Conservation (phyloP, 352 stramenopile species). For the Phytopythium chamaehyphon region DNA sequence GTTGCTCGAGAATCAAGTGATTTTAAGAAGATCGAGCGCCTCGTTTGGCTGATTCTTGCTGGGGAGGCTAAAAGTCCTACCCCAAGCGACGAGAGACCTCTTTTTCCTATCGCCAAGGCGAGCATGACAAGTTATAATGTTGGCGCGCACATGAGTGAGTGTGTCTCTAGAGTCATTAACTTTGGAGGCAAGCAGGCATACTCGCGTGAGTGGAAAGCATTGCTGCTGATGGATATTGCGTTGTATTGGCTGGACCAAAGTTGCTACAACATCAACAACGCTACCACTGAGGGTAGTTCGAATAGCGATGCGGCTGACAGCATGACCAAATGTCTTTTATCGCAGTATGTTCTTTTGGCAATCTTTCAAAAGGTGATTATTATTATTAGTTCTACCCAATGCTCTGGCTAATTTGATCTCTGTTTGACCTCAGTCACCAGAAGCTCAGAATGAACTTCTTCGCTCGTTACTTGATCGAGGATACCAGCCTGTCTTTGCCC, state of each 20-base stretch:
- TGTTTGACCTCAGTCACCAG: conserved; percentile 28
- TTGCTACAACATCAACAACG: neutral
- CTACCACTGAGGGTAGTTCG: neutral
- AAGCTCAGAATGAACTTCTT: conserved; percentile 48
- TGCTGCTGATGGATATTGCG: conserved; percentile 69
- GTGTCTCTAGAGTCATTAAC: conserved; percentile 37
- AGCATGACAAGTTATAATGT: conserved; percentile 6
- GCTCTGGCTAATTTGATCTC: too few relatives aligned
- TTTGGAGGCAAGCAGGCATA: conserved; percentile 70
- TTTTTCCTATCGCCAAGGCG: neutral
- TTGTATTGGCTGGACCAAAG: conserved; percentile 52
- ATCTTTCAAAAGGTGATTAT: conserved; percentile 43
- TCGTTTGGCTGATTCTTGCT: conserved; percentile 22
- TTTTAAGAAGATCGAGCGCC: conserved; percentile 39
- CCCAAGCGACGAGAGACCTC: too few relatives aligned
- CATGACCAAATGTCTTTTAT: conserved; percentile 12
- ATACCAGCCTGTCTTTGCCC: conserved; percentile 19
- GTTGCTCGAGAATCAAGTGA: conserved; percentile 43
- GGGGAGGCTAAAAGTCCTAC: neutral
- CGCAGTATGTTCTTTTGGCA: conserved; percentile 23
- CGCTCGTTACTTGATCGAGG: conserved; percentile 29
- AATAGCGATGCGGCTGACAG: conserved; percentile 9
- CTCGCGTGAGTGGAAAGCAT: conserved; percentile 69
- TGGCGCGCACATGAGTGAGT: conserved; percentile 17
- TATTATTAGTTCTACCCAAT: too few relatives aligned